phyloP scores from a whole-genome alignment of 192 early-diverging fungal species.

The Irineochytrium annulatum region DNA sequence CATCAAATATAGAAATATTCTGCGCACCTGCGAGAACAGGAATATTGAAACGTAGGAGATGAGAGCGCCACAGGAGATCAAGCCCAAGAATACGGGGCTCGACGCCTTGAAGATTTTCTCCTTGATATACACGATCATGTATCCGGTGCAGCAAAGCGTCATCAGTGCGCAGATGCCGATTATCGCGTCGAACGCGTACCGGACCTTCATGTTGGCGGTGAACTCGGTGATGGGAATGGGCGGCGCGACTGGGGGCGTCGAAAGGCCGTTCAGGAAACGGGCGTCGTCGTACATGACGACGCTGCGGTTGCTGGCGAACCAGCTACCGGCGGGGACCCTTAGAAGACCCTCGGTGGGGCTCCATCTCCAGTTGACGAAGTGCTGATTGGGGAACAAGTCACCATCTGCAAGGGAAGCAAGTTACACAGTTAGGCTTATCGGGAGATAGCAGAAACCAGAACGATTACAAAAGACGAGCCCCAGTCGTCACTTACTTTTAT shows the following conservation, averaged over 20 bases:
- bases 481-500: not conserved
- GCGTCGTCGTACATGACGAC: not conserved
- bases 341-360: not conserved
- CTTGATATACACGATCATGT: conserved; percentile 2
- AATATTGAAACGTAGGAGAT: not conserved
- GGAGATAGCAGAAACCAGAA: not conserved
- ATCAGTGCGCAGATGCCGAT: not conserved
- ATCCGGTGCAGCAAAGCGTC: not conserved
- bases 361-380: not conserved
- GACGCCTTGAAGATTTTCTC: conserved; percentile 1
- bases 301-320: not conserved
- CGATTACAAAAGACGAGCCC: not conserved
- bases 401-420: not conserved
- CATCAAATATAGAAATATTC: not conserved
- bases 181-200: not conserved
- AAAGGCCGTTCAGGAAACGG: not conserved
- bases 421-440: no score
- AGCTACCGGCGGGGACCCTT: not conserved
- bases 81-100: not conserved
- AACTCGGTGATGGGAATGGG: not conserved
- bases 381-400: not conserved
- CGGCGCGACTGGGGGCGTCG: not conserved
- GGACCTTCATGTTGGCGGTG: not conserved
- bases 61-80: not conserved
- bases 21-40: not conserved